Evolutionary conservation across 176 grass and related monocot species (phyloP).

Genomic region (Elymus sibiricus): DNA sequence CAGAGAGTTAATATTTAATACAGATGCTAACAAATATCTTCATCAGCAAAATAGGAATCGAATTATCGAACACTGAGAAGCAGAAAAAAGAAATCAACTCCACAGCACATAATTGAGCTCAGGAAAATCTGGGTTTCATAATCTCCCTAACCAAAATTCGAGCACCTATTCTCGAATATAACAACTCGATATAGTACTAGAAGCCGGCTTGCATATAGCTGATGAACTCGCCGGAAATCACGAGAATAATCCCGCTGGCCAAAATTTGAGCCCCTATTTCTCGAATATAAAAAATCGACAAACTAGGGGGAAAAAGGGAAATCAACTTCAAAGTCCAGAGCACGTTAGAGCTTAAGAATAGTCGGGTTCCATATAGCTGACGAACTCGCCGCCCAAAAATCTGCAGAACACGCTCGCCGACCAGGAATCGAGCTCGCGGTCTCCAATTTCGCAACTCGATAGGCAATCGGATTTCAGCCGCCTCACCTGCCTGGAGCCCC

Average conservation of each 20-base stretch:
- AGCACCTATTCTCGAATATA: no score
- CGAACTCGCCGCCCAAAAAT: neutral
- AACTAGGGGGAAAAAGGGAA: no score
- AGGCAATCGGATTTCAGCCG: neutral
- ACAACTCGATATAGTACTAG: no score
- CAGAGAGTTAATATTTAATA: neutral
- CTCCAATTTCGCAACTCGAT: neutral
- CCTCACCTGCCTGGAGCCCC: slow-evolving; percentile 51
- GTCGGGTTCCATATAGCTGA: neutral
- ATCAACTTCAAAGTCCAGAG: neutral
- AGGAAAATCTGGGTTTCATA: no score
- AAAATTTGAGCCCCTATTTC: no score
- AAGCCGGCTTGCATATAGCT: no score
- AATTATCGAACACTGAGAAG: neutral
- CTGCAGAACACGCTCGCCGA: neutral
- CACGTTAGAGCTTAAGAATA: neutral
- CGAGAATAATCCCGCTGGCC: no score
- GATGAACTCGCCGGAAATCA: no score
- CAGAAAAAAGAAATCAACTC: neutral
- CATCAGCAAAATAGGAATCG: neutral
- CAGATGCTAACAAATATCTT: neutral
- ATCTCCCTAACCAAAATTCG: no score
- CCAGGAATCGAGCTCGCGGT: neutral
- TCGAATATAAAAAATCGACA: no score
- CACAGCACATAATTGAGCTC: neutral